phyloP scores from a whole-genome alignment of 2,329 filamentous ascomycete genomes.

The Colletotrichum phormii region DNA sequence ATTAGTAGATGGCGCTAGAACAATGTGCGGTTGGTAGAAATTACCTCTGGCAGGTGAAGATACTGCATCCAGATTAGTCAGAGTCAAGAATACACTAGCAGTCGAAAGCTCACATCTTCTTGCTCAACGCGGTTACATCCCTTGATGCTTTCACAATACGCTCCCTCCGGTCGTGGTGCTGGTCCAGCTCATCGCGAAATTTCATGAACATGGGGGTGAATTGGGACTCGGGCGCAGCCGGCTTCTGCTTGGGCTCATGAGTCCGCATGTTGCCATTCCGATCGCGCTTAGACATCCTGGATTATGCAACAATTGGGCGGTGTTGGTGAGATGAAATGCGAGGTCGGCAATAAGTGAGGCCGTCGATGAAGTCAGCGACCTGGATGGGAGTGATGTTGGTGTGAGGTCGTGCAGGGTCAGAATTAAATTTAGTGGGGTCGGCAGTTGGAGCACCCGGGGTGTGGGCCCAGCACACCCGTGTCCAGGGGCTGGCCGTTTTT shows the following conservation, averaged over 20 bases:
- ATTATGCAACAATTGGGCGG: background rate
- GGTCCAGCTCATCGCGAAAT: conserved; percentile 89
- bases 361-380: conserved; percentile 9
- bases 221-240: conserved; percentile 50
- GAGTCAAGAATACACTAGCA: rapidly evolving
- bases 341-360: background rate
- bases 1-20: conserved; percentile 16
- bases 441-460: background rate
- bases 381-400: conserved; percentile 16
- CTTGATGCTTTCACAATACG: conserved; percentile 89
- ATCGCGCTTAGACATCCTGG: conserved; percentile 58
- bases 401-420: conserved; percentile 20
- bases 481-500: conserved; percentile 27
- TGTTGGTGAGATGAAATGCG: background rate
- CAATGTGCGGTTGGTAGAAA: background rate
- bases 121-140: conserved; percentile 93
- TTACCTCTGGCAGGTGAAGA: conserved; percentile 54
- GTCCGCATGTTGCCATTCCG: conserved; percentile 60
- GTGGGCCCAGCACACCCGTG: conserved; percentile 3
- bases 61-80: conserved; percentile 43
- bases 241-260: conserved; percentile 48
- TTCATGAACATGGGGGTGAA: conserved; percentile 84
- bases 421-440: conserved; percentile 31
- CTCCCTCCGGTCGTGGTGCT: conserved; percentile 93
- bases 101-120: conserved; percentile 82